These are phyloP conservation scores for Colletotrichum tropicale DNA, from an alignment of 2,329 filamentous ascomycete species.

Conservation along the genomic window DNA sequence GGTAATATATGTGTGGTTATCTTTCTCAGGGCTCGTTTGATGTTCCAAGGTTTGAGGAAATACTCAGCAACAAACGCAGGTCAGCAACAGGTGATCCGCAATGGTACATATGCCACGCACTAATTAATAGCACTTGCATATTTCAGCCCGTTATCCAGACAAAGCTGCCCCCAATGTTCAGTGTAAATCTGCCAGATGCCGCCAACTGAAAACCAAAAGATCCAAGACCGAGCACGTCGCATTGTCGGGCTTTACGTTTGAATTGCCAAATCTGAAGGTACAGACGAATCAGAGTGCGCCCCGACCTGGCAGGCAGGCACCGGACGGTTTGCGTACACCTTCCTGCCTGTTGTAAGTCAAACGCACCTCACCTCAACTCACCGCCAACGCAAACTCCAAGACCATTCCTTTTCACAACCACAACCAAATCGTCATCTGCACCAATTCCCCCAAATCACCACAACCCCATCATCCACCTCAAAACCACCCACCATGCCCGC, in stretches of 20 bases:
- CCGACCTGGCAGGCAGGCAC: not conserved
- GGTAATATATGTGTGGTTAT: rapidly evolving
- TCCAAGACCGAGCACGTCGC: not conserved
- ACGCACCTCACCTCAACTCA: not conserved
- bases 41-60: not conserved
- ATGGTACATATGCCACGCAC: not conserved
- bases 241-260: not conserved
- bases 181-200: not conserved
- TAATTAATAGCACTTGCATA: not conserved
- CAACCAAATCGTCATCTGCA: not conserved
- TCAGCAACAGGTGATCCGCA: not conserved
- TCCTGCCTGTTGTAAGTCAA: not conserved
- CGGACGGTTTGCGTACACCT: not conserved
- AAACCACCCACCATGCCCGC: constrained; percentile 25
- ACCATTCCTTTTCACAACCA: not conserved
- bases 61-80: rapidly evolving
- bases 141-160: not conserved
- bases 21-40: not conserved
- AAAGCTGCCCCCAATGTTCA: not conserved
- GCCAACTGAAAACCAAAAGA: not conserved
- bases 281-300: not conserved
- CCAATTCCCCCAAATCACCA: not conserved
- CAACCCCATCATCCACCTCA: not conserved
- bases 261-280: not conserved
- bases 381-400: rapidly evolving